These are phyloP conservation scores for Chaetoceros tenuissimus DNA, from an alignment of 108 stramenopile genomes.

Conservation along the genomic window DNA sequence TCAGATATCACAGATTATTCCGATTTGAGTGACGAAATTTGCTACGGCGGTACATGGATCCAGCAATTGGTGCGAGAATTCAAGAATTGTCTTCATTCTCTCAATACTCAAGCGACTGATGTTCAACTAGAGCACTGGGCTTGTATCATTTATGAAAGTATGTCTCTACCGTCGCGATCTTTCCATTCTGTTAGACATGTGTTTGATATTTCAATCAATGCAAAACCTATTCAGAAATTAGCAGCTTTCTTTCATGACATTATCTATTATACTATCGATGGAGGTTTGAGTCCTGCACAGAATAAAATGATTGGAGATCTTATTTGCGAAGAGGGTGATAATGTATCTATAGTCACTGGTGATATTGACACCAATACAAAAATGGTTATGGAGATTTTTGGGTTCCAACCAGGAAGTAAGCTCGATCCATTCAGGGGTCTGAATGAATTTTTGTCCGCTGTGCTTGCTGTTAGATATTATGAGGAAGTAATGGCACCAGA, in stretches of 20 bases:
- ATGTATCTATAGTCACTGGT: neutral
- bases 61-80: no score
- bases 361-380: neutral
- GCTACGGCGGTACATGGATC: no score
- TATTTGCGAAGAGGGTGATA: conserved; percentile 7
- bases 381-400: conserved; percentile 36
- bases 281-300: conserved; percentile 27
- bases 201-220: conserved; percentile 30
- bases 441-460: conserved; percentile 46
- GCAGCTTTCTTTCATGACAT: conserved; percentile 51
- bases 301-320: conserved; percentile 9
- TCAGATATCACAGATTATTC: no score
- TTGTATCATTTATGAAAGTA: conserved; percentile 45
- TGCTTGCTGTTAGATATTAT: conserved; percentile 30
- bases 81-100: conserved; percentile 13
- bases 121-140: conserved; percentile 28
- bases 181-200: conserved; percentile 54
- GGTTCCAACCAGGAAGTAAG: conserved; percentile 23
- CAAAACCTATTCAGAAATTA: conserved; percentile 29
- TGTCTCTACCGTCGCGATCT: conserved; percentile 28
- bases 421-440: conserved; percentile 26
- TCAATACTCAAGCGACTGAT: conserved; percentile 12
- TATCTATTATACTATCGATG: conserved; percentile 47
- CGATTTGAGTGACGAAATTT: no score
- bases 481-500: conserved; percentile 8